A percentile compares a stretch with the other conserved stretches of the same genome.
Conservation (phyloP, 2,329 filamentous ascomycete species). For the Cercospora sp. region DNA sequence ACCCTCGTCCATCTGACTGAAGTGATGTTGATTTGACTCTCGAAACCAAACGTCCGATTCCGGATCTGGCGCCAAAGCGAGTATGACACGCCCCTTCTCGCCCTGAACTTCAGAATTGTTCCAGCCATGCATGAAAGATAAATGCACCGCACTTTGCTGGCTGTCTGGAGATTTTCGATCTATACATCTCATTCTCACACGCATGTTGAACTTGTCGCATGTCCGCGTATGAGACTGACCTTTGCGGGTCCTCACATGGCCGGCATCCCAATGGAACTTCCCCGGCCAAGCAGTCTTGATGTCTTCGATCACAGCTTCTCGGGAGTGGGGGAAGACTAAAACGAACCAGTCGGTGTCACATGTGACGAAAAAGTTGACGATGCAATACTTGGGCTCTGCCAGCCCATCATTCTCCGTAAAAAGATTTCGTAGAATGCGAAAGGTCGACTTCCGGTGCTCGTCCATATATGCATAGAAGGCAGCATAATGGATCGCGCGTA, state of each 20-base stretch:
- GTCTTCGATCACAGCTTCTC: background rate
- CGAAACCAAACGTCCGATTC: background rate
- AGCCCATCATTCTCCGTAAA: background rate
- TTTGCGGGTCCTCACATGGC: background rate
- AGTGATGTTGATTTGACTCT: background rate
- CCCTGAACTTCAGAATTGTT: background rate
- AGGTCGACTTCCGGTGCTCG: background rate
- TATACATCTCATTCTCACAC: background rate
- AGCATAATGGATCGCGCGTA: background rate
- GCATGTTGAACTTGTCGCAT: background rate
- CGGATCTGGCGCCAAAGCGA: background rate
- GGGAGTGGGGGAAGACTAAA: background rate
- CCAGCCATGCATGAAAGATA: constrained; percentile 5
- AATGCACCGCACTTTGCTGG: background rate
- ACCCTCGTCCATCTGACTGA: background rate
- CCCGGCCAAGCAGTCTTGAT: background rate
- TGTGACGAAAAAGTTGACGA: background rate
- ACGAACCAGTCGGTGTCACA: constrained; percentile 2
- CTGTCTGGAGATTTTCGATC: background rate
- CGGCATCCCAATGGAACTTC: background rate
- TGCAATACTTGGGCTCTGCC: background rate
- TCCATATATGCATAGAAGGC: background rate
- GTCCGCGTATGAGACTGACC: background rate
- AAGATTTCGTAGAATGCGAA: background rate
- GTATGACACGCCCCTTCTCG: background rate